A percentile compares a stretch with the other conserved stretches of the same genome.
These are phyloP conservation scores for Agaricus subrufescens DNA, from an alignment of 768 basidiomycete species.

Conservation along the genomic window DNA sequence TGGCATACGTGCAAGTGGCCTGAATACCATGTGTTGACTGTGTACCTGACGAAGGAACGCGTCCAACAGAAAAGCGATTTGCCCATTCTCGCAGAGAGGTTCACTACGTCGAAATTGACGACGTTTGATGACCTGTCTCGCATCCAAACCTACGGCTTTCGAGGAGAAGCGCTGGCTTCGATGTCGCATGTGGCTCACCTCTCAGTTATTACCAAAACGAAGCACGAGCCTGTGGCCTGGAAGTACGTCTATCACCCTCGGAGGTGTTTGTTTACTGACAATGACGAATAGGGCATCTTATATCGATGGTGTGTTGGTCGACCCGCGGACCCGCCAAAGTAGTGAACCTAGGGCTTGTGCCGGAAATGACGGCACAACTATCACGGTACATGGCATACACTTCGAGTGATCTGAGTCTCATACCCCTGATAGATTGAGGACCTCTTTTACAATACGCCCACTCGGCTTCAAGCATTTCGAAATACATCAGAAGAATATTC, in stretches of 20 bases:
- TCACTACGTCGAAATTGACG: slow-evolving; percentile 91
- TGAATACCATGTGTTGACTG: not conserved
- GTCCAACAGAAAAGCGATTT: slow-evolving; percentile 72
- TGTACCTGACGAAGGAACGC: not conserved
- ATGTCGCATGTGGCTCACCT: slow-evolving; percentile 93
- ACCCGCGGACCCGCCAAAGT: slow-evolving; percentile 64
- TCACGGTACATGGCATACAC: slow-evolving; percentile 52
- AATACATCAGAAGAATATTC: slow-evolving; percentile 88
- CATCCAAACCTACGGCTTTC: slow-evolving; percentile 92
- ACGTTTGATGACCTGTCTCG: slow-evolving; percentile 80
- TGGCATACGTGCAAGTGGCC: slow-evolving; percentile 74
- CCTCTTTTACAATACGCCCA: slow-evolving; percentile 90
- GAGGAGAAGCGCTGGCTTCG: slow-evolving; percentile 94
- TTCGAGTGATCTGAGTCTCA: not conserved
- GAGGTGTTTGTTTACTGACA: not conserved
- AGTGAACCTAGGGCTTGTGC: slow-evolving; percentile 86
- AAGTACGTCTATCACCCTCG: slow-evolving; percentile 52
- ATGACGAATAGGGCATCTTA: slow-evolving; percentile 66
- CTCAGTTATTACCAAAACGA: slow-evolving; percentile 88
- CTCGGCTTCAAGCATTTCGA: slow-evolving; percentile 79
- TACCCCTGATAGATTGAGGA: slow-evolving; percentile 72
- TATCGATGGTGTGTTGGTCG: slow-evolving; percentile 67
- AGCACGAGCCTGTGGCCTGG: slow-evolving; percentile 80
- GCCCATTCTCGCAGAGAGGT: slow-evolving; percentile 87
- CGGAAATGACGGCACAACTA: slow-evolving; percentile 90